Conservation (phyloP, 495 filamentous ascomycete species). For the Penicillium riverlandense region DNA sequence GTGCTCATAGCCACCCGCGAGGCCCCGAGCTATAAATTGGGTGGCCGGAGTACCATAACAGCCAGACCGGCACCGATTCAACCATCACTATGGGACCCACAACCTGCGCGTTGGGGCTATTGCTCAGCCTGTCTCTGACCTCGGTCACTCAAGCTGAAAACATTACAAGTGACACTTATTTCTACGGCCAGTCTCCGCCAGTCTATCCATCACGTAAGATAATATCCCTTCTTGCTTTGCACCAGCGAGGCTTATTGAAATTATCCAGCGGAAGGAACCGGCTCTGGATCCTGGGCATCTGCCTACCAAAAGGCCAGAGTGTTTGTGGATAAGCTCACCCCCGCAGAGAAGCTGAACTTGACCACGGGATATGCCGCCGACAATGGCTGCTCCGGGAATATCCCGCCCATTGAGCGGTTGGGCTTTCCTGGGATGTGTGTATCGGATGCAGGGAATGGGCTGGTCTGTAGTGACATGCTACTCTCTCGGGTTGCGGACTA, state of each 20-base stretch:
- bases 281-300: conserved; percentile 33
- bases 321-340: conserved; percentile 48
- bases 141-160: background rate
- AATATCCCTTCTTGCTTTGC: background rate
- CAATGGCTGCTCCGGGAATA: conserved; percentile 47
- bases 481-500: too few species aligned
- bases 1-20: too few species aligned
- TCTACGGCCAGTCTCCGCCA: conserved; percentile 50
- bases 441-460: conserved; percentile 54
- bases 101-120: too few species aligned
- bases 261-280: conserved; percentile 6
- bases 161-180: conserved; percentile 23
- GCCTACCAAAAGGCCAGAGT: conserved; percentile 41
- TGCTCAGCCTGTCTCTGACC: too few species aligned
- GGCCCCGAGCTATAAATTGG: too few species aligned
- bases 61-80: too few species aligned
- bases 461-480: conserved; percentile 22
- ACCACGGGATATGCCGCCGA: conserved; percentile 6
- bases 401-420: conserved; percentile 43
- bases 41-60: too few species aligned
- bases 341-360: conserved; percentile 44
- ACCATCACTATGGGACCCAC: too few species aligned
- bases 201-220: conserved; percentile 47
- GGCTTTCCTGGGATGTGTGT: conserved; percentile 57
- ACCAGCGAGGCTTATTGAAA: background rate